These are phyloP conservation scores for Coleophoma cylindrospora DNA, from an alignment of 2,329 filamentous ascomycete genomes.

Conservation along the genomic window DNA sequence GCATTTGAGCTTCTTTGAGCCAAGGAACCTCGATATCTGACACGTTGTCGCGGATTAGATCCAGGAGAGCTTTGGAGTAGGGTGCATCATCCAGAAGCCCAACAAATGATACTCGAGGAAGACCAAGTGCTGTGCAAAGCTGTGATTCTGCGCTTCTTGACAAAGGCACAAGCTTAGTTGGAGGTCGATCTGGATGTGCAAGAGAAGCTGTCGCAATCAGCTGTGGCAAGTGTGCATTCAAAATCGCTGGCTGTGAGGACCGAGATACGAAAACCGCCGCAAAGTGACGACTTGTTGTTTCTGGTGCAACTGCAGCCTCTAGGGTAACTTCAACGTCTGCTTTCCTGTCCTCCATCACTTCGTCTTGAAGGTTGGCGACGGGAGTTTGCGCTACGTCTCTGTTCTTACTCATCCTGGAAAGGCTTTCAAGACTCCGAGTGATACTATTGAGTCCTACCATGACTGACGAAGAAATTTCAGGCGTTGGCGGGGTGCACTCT, in stretches of 20 bases:
- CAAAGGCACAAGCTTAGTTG: constrained; percentile 56
- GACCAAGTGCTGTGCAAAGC: constrained; percentile 50
- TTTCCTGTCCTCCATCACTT: no score
- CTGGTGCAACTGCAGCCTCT: neutral
- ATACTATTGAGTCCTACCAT: constrained; percentile 63
- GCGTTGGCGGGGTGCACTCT: constrained; percentile 29
- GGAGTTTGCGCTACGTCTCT: no score
- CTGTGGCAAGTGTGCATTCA: constrained; percentile 56
- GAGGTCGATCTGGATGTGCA: constrained; percentile 28
- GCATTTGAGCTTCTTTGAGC: constrained; percentile 39
- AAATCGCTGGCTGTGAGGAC: constrained; percentile 49
- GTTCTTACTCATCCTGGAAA: constrained; percentile 4
- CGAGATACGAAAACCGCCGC: constrained; percentile 53
- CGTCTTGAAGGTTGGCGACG: no score
- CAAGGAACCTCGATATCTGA: constrained; percentile 48
- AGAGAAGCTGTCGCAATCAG: constrained; percentile 47
- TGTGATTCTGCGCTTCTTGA: constrained; percentile 54
- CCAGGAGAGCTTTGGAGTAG: constrained; percentile 48
- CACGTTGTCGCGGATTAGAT: constrained; percentile 49
- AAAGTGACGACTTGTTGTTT: constrained; percentile 10
- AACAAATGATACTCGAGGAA: constrained; percentile 61
- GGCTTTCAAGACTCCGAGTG: constrained; percentile 44
- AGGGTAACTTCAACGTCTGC: neutral
- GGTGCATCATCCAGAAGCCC: constrained; percentile 53
- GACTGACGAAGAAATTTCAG: constrained; percentile 50